Conservation (phyloP, 2,329 filamentous ascomycete species). For the Fusarium zealandicum region DNA sequence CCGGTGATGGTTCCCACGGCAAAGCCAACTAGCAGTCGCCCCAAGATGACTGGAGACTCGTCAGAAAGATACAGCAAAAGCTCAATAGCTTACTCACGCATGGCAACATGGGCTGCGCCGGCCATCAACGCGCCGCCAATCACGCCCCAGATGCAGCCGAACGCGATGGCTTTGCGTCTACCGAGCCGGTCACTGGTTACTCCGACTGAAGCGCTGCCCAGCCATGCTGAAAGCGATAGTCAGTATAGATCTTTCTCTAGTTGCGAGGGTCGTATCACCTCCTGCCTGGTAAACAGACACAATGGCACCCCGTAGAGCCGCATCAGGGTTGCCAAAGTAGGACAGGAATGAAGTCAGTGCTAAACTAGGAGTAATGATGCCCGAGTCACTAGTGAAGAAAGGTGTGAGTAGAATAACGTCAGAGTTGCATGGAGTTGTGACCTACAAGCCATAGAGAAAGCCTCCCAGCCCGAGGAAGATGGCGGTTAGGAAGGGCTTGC, state of each 20-base stretch:
- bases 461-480: slow-evolving; percentile 51
- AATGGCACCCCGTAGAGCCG: slow-evolving; percentile 49
- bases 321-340: slow-evolving; percentile 47
- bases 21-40: slow-evolving; percentile 49
- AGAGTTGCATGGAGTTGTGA: background rate
- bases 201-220: slow-evolving; percentile 51
- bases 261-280: slow-evolving; percentile 29
- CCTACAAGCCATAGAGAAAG: slow-evolving; percentile 51
- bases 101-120: slow-evolving; percentile 50
- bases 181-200: slow-evolving; percentile 49
- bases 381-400: slow-evolving; percentile 45
- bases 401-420: background rate
- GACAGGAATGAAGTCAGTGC: slow-evolving; percentile 46
- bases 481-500: slow-evolving; percentile 50
- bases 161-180: slow-evolving; percentile 50
- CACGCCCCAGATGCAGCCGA: slow-evolving; percentile 50
- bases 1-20: slow-evolving; percentile 52
- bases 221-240: slow-evolving; percentile 43
- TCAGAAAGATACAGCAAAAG: background rate
- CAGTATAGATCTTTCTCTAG: background rate
- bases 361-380: slow-evolving; percentile 52
- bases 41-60: slow-evolving; percentile 45
- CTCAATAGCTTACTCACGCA: slow-evolving; percentile 42
- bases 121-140: slow-evolving; percentile 51
- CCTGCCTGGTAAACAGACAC: slow-evolving; percentile 52